phyloP scores from a whole-genome alignment of 441 rosid genomes.

The Mallotus japonicus region DNA sequence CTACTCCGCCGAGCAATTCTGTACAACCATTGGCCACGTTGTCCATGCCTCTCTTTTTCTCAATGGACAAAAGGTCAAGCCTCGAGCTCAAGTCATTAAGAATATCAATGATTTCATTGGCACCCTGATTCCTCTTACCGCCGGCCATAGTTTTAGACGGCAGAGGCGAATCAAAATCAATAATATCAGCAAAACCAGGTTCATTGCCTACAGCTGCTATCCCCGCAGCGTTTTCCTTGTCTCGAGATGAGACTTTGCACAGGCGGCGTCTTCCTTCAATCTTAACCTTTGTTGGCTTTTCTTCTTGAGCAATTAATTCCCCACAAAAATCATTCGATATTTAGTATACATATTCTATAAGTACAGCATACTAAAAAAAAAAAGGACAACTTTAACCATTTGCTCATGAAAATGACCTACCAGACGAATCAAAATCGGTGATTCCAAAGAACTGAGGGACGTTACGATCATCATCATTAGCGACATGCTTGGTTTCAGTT shows the following conservation, averaged over 20 bases:
- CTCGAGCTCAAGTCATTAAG: conserved; percentile 67
- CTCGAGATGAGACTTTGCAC: conserved; percentile 53
- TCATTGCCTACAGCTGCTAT: conserved; percentile 22
- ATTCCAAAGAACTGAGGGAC: conserved; percentile 41
- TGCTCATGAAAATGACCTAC: conserved; percentile 8
- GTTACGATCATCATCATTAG: conserved; percentile 11
- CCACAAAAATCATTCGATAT: background rate
- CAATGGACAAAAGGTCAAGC: conserved; percentile 75
- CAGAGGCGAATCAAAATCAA: conserved; percentile 71
- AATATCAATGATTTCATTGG: conserved; percentile 70
- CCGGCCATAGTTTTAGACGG: conserved; percentile 33
- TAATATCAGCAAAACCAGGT: conserved; percentile 42
- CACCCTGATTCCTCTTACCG: conserved; percentile 28
- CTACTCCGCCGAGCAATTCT: conserved; percentile 3
- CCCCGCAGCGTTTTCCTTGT: conserved; percentile 28
- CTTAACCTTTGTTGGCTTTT: conserved; percentile 46
- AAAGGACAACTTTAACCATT: background rate
- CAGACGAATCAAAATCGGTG: conserved; percentile 46
- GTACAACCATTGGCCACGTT: conserved; percentile 16
- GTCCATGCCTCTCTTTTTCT: conserved; percentile 43
- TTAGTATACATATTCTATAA: background rate
- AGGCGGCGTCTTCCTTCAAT: conserved; percentile 74
- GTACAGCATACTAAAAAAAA: background rate
- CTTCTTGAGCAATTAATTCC: conserved; percentile 22
- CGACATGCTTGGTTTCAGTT: background rate